A percentile compares a stretch with the other conserved stretches of the same genome.
Evolutionary conservation across 306 rosid genomes (phyloP).

Genomic region (Gillenia trifoliata): DNA sequence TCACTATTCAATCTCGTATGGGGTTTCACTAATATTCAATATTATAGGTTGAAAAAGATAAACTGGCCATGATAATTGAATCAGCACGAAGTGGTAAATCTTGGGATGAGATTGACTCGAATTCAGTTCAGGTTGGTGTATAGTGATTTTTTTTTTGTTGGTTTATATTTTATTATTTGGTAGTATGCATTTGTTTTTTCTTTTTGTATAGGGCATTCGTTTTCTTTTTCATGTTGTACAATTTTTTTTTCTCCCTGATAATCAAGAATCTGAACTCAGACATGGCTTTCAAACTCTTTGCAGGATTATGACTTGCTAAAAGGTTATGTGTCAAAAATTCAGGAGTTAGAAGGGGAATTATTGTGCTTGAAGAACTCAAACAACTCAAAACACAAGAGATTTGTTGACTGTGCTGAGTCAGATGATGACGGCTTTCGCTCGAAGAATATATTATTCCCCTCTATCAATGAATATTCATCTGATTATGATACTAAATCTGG

Average conservation of each 20-base stretch:
- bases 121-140: constrained; percentile 54
- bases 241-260: constrained; percentile 1
- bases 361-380: constrained; percentile 36
- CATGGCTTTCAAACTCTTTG: constrained; percentile 10
- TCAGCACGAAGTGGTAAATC: constrained; percentile 75
- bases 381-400: constrained; percentile 30
- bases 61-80: constrained; percentile 67
- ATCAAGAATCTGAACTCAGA: constrained; percentile 1
- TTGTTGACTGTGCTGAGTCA: constrained; percentile 54
- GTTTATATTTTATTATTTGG: not conserved
- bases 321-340: constrained; percentile 71
- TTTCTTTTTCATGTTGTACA: not conserved
- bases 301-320: constrained; percentile 76
- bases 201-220: not conserved
- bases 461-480: constrained; percentile 52
- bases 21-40: constrained; percentile 15
- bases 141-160: not conserved
- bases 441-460: constrained; percentile 50
- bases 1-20: not conserved
- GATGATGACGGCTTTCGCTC: constrained; percentile 53
- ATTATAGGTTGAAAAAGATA: constrained; percentile 84
- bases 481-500: constrained; percentile 59
- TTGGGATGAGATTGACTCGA: constrained; percentile 88
- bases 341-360: constrained; percentile 73
- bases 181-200: not conserved